These are phyloP conservation scores for Penicillium sclerotiorum DNA, from an alignment of 2,329 filamentous ascomycete genomes.

Conservation along the genomic window DNA sequence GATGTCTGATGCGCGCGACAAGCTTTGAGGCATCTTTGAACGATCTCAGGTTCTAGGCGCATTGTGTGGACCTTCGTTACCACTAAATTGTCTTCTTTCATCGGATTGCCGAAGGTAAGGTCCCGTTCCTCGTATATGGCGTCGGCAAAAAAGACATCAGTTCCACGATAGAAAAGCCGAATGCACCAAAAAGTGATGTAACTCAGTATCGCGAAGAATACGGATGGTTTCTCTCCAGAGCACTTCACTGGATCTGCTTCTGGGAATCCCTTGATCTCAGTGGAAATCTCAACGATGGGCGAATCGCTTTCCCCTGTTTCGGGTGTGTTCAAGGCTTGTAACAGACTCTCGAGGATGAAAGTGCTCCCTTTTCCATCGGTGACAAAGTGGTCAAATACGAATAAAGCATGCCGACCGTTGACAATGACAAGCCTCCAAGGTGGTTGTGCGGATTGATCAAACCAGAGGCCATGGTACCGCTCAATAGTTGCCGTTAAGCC, in stretches of 20 bases:
- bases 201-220: not conserved
- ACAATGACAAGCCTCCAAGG: conserved; percentile 5
- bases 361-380: conserved; percentile 8
- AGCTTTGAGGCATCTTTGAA: conserved; percentile 2
- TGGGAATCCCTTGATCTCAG: conserved; percentile 2
- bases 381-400: conserved; percentile 8
- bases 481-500: not conserved
- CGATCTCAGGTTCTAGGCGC: not conserved
- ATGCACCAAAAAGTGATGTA: not conserved
- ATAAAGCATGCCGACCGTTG: conserved; percentile 3
- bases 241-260: conserved; percentile 3
- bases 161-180: not conserved
- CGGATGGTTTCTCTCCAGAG: not conserved
- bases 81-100: not conserved
- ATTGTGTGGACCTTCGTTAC: conserved; percentile 1
- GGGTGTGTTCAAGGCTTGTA: conserved; percentile 3
- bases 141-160: conserved; percentile 4
- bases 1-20: conserved; percentile 6
- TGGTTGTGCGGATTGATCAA: not conserved
- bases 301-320: not conserved
- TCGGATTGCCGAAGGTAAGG: not conserved
- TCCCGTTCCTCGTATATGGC: not conserved
- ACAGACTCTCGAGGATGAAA: not conserved
- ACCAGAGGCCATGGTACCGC: conserved; percentile 5
- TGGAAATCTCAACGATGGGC: conserved; percentile 3